Base-by-base conservation (phyloP, 2,329 filamentous ascomycete species). In the Bipolaris oryzae region DNA sequence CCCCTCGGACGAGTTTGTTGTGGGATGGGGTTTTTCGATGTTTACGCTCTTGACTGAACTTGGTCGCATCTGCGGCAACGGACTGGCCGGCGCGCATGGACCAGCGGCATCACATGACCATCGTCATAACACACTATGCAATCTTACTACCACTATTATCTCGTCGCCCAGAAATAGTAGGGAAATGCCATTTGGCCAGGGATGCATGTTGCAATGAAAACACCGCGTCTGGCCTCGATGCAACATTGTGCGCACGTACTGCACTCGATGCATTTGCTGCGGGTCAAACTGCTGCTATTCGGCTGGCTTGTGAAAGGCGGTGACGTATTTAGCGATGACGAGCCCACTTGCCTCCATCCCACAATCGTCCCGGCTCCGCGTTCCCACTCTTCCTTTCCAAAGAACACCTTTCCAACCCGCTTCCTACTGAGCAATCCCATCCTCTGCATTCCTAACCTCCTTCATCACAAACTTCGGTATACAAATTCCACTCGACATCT, bases 301-400 rank as follows among this genome's bases (percentile, higher is more conserved):
- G 60, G 58, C 58, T 69, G 68, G 71, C 70, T 71, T 57, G 69
- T 70, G 67, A 73, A 70, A 70, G 64, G 55, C 60, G 58, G 62
- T 71, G 69, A 73, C 70, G 67, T 71, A 72, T 70, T 71, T 70
- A 71, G 68, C 70, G 62, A 73, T 69, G 68, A 73, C 70, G 70
- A 67, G 61, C 61, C 65, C 62, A 51, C 60, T 61, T 61, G 6
- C 57, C 48, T 56, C 33, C 61, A 65, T 68, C 70, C 65, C 70
- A 71, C 70, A 70, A 69, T 70, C 67, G 54, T 55, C 63, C 61
- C 60, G 50, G 50, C 55, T 60, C 54, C 58, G 51, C 58, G 53
- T 61, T 56, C 46, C 43, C 42, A 41, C 52, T 52, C 60, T 57
- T 57, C 60, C 39, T 58, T 53, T 43, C 57, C 56, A 53, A 56